Evolutionary conservation across 1,284 basidiomycete species (phyloP), one percentile per base, ranked within the genome.

Genomic region (Pisolithus thermaeus): DNA sequence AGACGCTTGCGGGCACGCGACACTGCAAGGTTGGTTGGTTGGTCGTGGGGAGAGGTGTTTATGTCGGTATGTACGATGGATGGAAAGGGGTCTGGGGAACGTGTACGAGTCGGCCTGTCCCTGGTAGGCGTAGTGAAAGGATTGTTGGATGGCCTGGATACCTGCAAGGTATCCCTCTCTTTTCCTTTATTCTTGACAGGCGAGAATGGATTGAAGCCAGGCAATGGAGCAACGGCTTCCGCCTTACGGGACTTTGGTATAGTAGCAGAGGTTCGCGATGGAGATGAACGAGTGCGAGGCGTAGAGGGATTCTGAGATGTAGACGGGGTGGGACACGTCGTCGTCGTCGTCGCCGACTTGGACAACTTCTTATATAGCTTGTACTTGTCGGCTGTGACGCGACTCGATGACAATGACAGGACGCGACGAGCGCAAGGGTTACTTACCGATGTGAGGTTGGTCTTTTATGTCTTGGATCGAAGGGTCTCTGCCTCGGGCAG

Each of bases 401-500:
- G 55, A 23, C 40, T 46, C 12, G 37, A 57, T 45, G 51, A 51
- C 51, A 56, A 53, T 30, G 35, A 36, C 53, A 37, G 53, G 46
- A 39, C 32, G 41, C 51, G 54, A 54, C 27, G 43, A 52, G 40
- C 52, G 35, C 49, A 50, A 44, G 8, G 50, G 12, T 35, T 35
- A 72, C 83, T 58, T 58, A 93, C 92, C 87, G 56, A 94, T 87
- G 51, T 69, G 65, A 18, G 82, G 79, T 50, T 81, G 75, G 28
- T 73, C 70, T 64, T 80, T 90, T 59, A 94, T 92, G 63, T 94
- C 92, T 36, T 90, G 78, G 27, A 91, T 74, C 9, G 82, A 80
- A 0, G 92, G 87, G 37, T 81, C 76, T 56, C 82, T 76, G 35
- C 76, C 78, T 65, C 91, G 70, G 3, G 65, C 61, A 0, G 74